Base-by-base conservation (phyloP, 257 asterid genomes). In the Voacanga thouarsii region DNA sequence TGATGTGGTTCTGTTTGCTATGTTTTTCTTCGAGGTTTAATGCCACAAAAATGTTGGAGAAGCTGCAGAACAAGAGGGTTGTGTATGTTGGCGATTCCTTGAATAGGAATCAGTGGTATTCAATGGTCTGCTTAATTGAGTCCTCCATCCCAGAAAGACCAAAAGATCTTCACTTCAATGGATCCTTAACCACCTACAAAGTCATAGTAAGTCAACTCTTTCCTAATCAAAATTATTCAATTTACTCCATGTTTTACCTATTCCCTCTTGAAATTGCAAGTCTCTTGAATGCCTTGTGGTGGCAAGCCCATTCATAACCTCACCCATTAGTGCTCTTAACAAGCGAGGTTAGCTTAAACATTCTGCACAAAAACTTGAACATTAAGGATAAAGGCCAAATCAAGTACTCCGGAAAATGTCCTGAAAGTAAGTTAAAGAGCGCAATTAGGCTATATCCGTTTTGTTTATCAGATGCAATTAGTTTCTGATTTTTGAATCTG, bases 1-100 rank as follows among this genome's bases (percentile, higher is more conserved):
- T 21, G 26, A 24, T 11, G 49, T 60, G 45, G 44, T 64, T 71
- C 51, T 72, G 2, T 61, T 53, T 70, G 7, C 26, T 67, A 8
- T 64, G 63, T 19, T 26, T 59, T 69, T 41, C 16, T 80, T 26
- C 11, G 41, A 92, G 97, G 87, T 89, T 92, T 76, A 86, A 90
- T 72, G 92, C 86, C 18, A 87, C 85, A 1, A 63, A 77, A 18
- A 68, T 92, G 80, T 56, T 90, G 87, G 91, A 88, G 89, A 88
- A 81, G 84, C 6, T 90, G 70, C 82, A 90, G 69, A 89, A 88
- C 50, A 92, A 89, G 75, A 92, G 85, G 84, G 63, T 92, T 24
- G 81, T 89, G 11, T 90, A 68, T 66, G 90, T 87, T 9, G 97
- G 97, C 12, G 97, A 92, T 84, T 92, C 97, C 0, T 57, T 92